Base-by-base conservation (phyloP, 345 rosid species). In the Bruguiera gymnorhiza region DNA sequence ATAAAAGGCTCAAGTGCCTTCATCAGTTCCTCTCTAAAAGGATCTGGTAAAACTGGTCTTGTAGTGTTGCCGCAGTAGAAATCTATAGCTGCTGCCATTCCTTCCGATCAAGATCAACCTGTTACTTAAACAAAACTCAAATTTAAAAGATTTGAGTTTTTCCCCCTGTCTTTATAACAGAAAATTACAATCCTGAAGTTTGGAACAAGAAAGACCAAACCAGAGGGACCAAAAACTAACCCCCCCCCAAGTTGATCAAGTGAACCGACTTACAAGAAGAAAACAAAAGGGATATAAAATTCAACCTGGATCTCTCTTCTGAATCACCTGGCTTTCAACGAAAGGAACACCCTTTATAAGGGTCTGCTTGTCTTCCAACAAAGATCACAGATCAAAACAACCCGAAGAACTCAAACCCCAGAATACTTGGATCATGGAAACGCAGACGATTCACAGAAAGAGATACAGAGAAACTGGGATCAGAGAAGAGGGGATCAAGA, bases 11-110 rank as follows among this genome's bases (percentile, higher is more conserved):
- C 66, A 50, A 69, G 85, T 76, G 87, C 89, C 75, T 81, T 84
- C 89, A 85, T 82, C 34, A 87, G 73, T 75, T 87, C 92, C 67
- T 81, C 89, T 48, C 73, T 79, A 13, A 76, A 79, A 58, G 86
- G 89, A 76, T 87, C 89, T 31, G 89, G 82, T 65, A 81, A 65
- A 63, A 76, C 64, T 8, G 67, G 74, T 65, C 60, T 3, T 46
- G 4, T 13, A 43, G 70, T 66, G 61, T 66, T 72, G 78, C 75
- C 80, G 65, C 62, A 76, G 70, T 78, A 83, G 77, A 86, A 54
- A 71, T 80, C 87, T 73, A 81, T 76, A 69, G 86, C 80, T 83
- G 87, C 80, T 83, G 88, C 88, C 79, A 83, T 78, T 29, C 59
- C 27, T 68, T n/a, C n/a, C 34, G 61, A 24, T 57, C 26, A 2